Evolutionary conservation across 108 stramenopile species (phyloP).

Genomic region (Cyclostephanos invisitatus): DNA sequence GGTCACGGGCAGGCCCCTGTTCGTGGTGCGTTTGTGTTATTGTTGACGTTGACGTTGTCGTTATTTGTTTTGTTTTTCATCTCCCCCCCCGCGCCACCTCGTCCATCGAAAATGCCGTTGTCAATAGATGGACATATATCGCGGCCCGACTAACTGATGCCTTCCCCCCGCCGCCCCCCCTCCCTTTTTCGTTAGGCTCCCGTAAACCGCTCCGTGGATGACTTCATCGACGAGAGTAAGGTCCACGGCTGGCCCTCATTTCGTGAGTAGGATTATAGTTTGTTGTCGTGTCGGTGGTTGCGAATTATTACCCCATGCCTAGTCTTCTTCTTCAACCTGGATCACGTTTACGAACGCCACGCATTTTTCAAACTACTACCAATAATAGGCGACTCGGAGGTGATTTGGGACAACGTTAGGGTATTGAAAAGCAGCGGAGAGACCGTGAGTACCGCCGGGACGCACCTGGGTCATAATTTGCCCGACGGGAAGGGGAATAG

Average conservation of each 20-base stretch:
- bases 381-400: constrained; percentile 44
- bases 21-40: not conserved
- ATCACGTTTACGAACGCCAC: too few relatives aligned
- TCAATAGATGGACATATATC: too few relatives aligned
- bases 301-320: too few relatives aligned
- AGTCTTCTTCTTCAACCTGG: too few relatives aligned
- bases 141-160: too few relatives aligned
- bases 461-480: constrained; percentile 83
- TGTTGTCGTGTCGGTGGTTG: too few relatives aligned
- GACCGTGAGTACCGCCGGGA: constrained; percentile 80
- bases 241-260: constrained; percentile 78
- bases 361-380: too few relatives aligned
- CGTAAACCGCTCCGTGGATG: constrained; percentile 48
- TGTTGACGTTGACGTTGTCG: too few relatives aligned
- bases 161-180: too few relatives aligned
- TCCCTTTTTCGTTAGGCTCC: constrained; percentile 50
- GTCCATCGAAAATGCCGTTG: too few relatives aligned
- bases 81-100: too few relatives aligned
- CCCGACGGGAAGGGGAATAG: constrained; percentile 84
- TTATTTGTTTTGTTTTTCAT: not conserved
- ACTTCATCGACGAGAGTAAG: constrained; percentile 49
- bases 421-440: constrained; percentile 81
- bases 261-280: not conserved
- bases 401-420: constrained; percentile 89
- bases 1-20: constrained; percentile 30